Conservation (phyloP, 306 rosid species). For the Dicorynia guianensis region DNA sequence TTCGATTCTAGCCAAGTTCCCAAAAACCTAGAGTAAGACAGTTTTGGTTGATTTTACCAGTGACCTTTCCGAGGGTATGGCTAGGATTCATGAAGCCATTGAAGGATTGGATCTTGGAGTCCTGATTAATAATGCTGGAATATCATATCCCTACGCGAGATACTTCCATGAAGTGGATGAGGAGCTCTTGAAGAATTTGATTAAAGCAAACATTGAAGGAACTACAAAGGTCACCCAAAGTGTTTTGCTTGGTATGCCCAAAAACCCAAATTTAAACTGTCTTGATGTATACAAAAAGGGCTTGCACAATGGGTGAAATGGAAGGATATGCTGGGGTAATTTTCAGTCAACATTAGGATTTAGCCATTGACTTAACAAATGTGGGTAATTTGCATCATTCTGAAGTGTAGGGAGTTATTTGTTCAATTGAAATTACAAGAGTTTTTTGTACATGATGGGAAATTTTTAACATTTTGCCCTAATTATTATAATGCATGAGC, state of each 20-base stretch:
- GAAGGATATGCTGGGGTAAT: too few species aligned
- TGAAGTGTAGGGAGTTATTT: too few species aligned
- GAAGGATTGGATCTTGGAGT: slow-evolving; percentile 88
- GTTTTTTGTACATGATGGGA: too few species aligned
- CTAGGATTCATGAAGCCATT: slow-evolving; percentile 57
- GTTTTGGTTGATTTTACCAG: slow-evolving; percentile 86
- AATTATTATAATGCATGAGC: too few species aligned
- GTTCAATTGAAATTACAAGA: too few species aligned
- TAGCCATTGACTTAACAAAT: too few species aligned
- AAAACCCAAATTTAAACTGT: too few species aligned
- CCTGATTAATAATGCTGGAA: slow-evolving; percentile 82
- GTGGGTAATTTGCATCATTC: too few species aligned
- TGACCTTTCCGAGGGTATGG: slow-evolving; percentile 72
- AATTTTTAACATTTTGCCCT: too few species aligned
- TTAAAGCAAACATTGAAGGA: slow-evolving; percentile 82
- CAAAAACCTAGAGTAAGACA: slow-evolving; percentile 58
- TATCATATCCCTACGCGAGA: slow-evolving; percentile 91
- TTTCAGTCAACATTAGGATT: too few species aligned
- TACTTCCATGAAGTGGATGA: slow-evolving; percentile 92
- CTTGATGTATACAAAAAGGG: too few species aligned
- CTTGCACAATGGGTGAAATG: too few species aligned
- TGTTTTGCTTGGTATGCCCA: slow-evolving; percentile 82
- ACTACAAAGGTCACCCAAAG: slow-evolving; percentile 89
- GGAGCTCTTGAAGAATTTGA: slow-evolving; percentile 70
- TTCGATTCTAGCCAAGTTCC: slow-evolving; percentile 58